Base-by-base conservation (phyloP, 495 filamentous ascomycete species). In the Trichoderma asperelloides region DNA sequence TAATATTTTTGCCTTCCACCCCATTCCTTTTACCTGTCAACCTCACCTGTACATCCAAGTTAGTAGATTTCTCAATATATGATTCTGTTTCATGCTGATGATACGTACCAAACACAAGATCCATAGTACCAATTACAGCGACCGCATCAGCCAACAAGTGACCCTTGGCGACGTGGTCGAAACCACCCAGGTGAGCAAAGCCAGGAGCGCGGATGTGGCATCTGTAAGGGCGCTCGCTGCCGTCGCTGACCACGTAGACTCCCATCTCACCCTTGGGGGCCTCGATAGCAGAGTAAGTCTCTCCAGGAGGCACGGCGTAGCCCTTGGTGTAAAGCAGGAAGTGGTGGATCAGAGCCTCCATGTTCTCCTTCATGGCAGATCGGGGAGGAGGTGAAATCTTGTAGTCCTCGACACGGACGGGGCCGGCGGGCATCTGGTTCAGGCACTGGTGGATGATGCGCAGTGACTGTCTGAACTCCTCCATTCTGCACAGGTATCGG, bases 231-330 rank as follows among this genome's bases (percentile, higher is more conserved):
- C 95, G 82, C 84, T 99, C 95, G 73, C 86, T 95, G 64, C 95
- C 95, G 76, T 99, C 95, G 76, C 88, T 92, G 69, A 99, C 96
- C n/a, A 99, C 79, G 76, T 88, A 99, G 40, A 99, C 95, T 74
- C 88, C 95, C 95, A 99, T 99, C 82, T 99, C 95, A 73, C 95
- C 95, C 87, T 99, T 99, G 66, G 95, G 95, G 25, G 95, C 95
- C 82, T 99, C 95, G 71, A 99, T 99, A 39, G 90, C 93, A 11
- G 87, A 91, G 81, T 99, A 99, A 12, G 95, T 99, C 84, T 99
- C 95, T 60, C 95, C 95, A 2, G 95, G 95, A n/a, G 95, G 95
- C 11, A 99, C 95, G 49, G 90, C 85, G 78, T 98, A 99, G 66
- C 95, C 95, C 83, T 98, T 99, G 75, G 92, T 97, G 81, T 93